Conservation (phyloP, 345 rosid species). For the Xanthoceras sorbifolium region DNA sequence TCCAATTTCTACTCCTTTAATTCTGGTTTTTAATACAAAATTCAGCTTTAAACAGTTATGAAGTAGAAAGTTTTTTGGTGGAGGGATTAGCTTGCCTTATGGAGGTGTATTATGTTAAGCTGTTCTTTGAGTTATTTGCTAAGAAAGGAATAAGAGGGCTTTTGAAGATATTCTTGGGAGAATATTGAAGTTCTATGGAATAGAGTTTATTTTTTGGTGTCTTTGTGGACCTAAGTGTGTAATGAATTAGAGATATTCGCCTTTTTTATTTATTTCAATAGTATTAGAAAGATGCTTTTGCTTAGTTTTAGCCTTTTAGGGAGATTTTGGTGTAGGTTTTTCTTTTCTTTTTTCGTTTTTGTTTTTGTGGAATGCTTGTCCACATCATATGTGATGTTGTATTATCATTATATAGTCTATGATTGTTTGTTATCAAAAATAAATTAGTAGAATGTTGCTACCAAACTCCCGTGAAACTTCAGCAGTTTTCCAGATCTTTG, state of each 20-base stretch:
- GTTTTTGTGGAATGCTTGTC: not conserved
- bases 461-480: not conserved
- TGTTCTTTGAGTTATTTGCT: not conserved
- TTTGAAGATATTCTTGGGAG: not conserved
- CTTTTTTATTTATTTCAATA: not conserved
- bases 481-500: not conserved
- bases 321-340: not conserved
- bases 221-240: not conserved
- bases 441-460: not conserved
- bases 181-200: not conserved
- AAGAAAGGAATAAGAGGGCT: not conserved
- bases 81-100: not conserved
- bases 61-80: not conserved
- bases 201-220: not conserved
- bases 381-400: not conserved
- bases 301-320: not conserved
- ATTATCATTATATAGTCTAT: not conserved
- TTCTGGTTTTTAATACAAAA: not conserved
- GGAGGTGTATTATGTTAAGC: not conserved
- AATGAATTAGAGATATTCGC: not conserved
- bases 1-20: not conserved
- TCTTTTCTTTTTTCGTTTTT: not conserved
- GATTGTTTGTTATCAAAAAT: not conserved
- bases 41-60: not conserved
- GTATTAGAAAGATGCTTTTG: not conserved